phyloP scores from a whole-genome alignment of 108 stramenopile genomes.

The Pseudonitzschia multiseries region DNA sequence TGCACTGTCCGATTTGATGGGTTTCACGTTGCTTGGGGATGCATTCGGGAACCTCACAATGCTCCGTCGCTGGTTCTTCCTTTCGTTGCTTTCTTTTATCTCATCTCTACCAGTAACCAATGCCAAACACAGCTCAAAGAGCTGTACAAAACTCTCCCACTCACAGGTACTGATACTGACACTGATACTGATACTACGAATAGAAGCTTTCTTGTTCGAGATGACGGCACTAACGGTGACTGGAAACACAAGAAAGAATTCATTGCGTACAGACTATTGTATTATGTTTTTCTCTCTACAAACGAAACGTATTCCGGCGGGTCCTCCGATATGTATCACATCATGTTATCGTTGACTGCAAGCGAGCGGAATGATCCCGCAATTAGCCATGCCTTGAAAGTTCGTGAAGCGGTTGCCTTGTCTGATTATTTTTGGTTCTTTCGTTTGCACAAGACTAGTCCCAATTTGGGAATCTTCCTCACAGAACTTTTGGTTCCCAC shows the following conservation, averaged over 20 bases:
- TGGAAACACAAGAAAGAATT: slow-evolving; percentile 68
- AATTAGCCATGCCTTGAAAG: slow-evolving; percentile 66
- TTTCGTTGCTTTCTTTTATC: background rate
- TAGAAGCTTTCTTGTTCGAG: slow-evolving; percentile 19
- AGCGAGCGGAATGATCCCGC: slow-evolving; percentile 51
- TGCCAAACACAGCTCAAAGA: slow-evolving; percentile 92
- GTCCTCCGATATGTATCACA: slow-evolving; percentile 63
- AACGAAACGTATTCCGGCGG: slow-evolving; percentile 69
- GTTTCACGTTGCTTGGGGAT: background rate
- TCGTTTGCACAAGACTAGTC: slow-evolving; percentile 44
- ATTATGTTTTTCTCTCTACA: slow-evolving; percentile 71
- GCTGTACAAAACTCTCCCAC: slow-evolving; percentile 47
- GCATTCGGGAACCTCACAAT: background rate
- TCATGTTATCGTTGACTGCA: slow-evolving; percentile 52
- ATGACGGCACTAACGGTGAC: background rate
- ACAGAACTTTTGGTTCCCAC: slow-evolving; percentile 69
- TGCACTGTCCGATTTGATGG: background rate
- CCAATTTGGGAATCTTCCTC: slow-evolving; percentile 61
- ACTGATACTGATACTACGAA: slow-evolving; percentile 27
- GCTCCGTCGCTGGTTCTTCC: background rate
- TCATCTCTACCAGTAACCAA: slow-evolving; percentile 61
- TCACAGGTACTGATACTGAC: no score
- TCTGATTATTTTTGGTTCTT: slow-evolving; percentile 73
- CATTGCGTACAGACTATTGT: slow-evolving; percentile 78
- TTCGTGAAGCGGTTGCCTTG: slow-evolving; percentile 68